Conservation (phyloP, 108 stramenopile genomes). For the Tribonema minus region DNA sequence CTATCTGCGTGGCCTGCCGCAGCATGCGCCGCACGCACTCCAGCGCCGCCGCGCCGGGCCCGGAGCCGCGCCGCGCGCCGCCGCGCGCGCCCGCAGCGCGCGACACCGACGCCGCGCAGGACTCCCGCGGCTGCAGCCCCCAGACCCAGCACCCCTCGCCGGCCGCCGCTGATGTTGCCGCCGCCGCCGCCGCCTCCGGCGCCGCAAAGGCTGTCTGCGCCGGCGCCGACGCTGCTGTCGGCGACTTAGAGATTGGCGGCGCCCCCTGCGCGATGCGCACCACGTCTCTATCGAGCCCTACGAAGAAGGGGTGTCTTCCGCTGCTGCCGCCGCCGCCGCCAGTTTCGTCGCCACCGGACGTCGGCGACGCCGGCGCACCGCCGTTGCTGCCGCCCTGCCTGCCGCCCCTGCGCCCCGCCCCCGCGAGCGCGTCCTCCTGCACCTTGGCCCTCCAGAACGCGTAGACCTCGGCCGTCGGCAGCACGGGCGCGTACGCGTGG, state of each 20-base stretch:
- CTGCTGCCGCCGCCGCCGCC: not conserved
- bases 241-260: not conserved
- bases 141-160: not conserved
- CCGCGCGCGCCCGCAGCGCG: not conserved
- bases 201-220: not conserved
- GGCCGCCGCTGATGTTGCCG: not conserved
- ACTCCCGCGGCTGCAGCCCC: conserved; percentile 6
- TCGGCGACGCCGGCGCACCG: not conserved
- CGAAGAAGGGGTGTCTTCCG: not conserved
- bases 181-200: too few relatives aligned
- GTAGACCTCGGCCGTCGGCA: conserved; percentile 12
- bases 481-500: conserved; percentile 13
- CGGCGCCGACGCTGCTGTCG: not conserved
- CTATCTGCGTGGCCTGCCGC: conserved; percentile 9
- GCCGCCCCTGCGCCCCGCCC: not conserved
- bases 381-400: not conserved
- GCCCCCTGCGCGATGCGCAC: conserved; percentile 2
- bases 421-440: not conserved
- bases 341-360: not conserved
- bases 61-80: not conserved
- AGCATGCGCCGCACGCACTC: conserved; percentile 14
- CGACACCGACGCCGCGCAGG: not conserved
- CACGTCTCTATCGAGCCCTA: conserved; percentile 10
- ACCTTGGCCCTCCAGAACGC: too few relatives aligned
- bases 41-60: conserved; percentile 2